These are phyloP conservation scores for Colletotrichum gloeosporioides DNA, from an alignment of 2,329 filamentous ascomycete species.

Conservation along the genomic window DNA sequence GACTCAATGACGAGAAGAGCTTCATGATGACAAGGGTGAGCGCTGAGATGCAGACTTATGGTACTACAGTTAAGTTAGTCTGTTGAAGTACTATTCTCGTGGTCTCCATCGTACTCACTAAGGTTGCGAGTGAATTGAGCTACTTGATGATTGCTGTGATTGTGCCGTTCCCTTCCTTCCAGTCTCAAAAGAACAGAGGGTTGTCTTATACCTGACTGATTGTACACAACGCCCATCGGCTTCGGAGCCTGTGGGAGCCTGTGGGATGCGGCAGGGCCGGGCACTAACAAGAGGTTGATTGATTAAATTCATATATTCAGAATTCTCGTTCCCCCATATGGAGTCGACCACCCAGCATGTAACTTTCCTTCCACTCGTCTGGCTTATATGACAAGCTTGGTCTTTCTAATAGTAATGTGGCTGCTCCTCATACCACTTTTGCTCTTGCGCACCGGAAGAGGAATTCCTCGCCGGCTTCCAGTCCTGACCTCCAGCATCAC, in stretches of 20 bases:
- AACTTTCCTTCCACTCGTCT: not conserved
- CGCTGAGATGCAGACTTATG: not conserved
- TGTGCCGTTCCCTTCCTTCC: fast-evolving
- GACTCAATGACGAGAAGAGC: not conserved
- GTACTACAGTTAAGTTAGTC: not conserved
- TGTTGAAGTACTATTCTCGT: not conserved
- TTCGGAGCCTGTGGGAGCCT: not conserved
- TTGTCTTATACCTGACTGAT: not conserved
- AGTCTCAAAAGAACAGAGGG: fast-evolving
- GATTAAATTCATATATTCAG: not conserved
- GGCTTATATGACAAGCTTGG: not conserved
- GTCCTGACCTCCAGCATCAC: not conserved
- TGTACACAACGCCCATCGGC: not conserved
- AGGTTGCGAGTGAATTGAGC: not conserved
- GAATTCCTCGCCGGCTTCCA: not conserved
- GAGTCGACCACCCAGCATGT: not conserved
- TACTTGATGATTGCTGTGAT: not conserved
- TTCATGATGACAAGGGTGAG: not conserved
- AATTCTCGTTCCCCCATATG: not conserved
- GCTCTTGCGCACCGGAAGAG: not conserved
- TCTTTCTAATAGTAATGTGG: not conserved
- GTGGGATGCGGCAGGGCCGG: not conserved
- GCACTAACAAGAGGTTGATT: not conserved
- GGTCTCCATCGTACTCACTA: not conserved
- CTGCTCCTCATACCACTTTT: not conserved